Percentiles rank a stretch among this genome's conserved stretches.
phyloP scores from a whole-genome alignment of 1,284 basidiomycete genomes.

The Sphagnurus paluster region DNA sequence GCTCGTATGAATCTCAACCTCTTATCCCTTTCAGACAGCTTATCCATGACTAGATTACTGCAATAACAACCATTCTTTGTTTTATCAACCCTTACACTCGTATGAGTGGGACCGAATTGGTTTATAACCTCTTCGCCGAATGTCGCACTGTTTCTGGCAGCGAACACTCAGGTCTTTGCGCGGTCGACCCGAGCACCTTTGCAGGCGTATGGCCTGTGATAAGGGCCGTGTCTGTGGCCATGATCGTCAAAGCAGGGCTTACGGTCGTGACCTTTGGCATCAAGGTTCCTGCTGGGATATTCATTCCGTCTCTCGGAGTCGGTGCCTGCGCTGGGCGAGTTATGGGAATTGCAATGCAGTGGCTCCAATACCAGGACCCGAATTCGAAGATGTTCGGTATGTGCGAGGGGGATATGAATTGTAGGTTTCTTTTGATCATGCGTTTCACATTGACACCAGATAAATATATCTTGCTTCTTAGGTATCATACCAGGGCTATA shows the following conservation, averaged over 20 bases:
- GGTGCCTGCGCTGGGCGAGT: constrained; percentile 94
- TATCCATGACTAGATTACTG: constrained; percentile 61
- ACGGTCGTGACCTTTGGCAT: constrained; percentile 95
- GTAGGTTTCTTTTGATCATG: constrained; percentile 33
- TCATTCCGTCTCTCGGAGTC: constrained; percentile 96
- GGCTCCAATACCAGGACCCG: constrained; percentile 71
- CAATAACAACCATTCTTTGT: constrained; percentile 74
- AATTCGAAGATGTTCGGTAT: constrained; percentile 60
- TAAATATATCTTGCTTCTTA: constrained; percentile 16
- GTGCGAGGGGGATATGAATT: constrained; percentile 67
- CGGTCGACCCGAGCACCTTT: constrained; percentile 57
- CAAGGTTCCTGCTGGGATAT: constrained; percentile 93
- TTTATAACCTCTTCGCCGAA: constrained; percentile 89
- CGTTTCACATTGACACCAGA: neutral
- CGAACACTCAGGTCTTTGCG: constrained; percentile 72
- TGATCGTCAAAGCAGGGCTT: constrained; percentile 81
- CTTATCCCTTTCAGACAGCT: neutral
- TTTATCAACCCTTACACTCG: constrained; percentile 91
- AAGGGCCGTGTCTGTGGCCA: constrained; percentile 66
- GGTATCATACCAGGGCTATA: constrained; percentile 82
- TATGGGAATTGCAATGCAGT: constrained; percentile 83
- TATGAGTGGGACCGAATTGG: constrained; percentile 94
- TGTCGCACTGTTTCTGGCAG: constrained; percentile 61
- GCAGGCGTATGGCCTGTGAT: constrained; percentile 67
- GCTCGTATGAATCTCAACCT: constrained; percentile 47